Evolutionary conservation across 2,329 filamentous ascomycete genomes (phyloP), one percentile per base, ranked within the genome.

Genomic region (Beauveria caledonica): DNA sequence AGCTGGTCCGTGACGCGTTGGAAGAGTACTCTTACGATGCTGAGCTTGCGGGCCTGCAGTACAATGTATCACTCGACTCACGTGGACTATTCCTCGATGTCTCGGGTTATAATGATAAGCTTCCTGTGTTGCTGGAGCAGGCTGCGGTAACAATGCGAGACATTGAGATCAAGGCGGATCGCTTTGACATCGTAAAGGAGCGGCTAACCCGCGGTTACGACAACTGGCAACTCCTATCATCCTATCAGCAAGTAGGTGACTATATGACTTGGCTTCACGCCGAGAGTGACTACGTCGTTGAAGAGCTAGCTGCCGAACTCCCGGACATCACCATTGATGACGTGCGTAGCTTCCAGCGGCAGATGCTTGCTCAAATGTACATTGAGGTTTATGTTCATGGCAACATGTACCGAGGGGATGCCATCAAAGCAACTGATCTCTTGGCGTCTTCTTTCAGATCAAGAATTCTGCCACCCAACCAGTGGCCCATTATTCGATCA

Each of bases 21-120:
- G 89, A 90, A 58, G 92, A 97, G 71, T 97, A 96, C 72, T 90
- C 92, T 0, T 99, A 99, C 68, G 93, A 97, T 72, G 94, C 94
- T 0, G 92, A 97, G 69, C 83, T 99, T 62, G 91, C 94, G 8
- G 94, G 94, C 0, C 74, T 99, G 49, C 84, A 89, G 63, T 97
- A 97, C 70, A 85, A 83, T 44, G 83, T 97, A n/a, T 79, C 80
- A 4, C 82, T 88, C 27, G 88, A 90, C 68, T 80, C 83, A 4
- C 82, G 86, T 36, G 92, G 92, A 0, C 71, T 97, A 33, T 86
- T 89, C 61, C 77, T 97, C 45, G 86, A 88, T 15, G 83, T 97
- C 3, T 87, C 86, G 29, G 94, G 94, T 0, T 99, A 97, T 76
- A 99, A 97, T 67, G 94, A 99, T 74, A 99, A 99, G 77, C 85